Evolutionary conservation across 2,329 filamentous ascomycete genomes (phyloP).

Genomic region (Cladorrhinum sp.): DNA sequence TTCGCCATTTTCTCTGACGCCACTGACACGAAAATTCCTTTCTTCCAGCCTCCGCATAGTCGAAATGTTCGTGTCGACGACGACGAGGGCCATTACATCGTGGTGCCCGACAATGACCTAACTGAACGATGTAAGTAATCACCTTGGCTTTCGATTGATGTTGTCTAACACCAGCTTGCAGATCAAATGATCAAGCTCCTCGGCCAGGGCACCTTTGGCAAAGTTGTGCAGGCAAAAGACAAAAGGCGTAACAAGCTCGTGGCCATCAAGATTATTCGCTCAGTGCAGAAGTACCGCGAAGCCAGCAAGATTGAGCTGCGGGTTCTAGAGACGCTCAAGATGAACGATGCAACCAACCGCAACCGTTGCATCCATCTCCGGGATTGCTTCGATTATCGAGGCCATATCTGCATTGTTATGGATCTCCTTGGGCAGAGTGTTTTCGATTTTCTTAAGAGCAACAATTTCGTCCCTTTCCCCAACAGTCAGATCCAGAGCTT

Average conservation of each 20-base stretch:
- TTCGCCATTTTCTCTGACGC: background rate
- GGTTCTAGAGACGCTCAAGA: conserved; percentile 85
- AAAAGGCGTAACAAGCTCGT: conserved; percentile 72
- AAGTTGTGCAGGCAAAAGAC: conserved; percentile 92
- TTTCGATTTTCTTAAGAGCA: conserved; percentile 96
- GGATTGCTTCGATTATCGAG: conserved; percentile 95
- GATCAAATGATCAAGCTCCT: conserved; percentile 87
- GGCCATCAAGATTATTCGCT: conserved; percentile 96
- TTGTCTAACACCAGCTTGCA: conserved; percentile 37
- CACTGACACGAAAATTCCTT: conserved; percentile 12
- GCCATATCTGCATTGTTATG: conserved; percentile 88
- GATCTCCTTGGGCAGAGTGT: conserved; percentile 86
- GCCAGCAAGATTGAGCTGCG: conserved; percentile 91
- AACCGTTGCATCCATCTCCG: conserved; percentile 96
- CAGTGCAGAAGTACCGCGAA: conserved; percentile 96
- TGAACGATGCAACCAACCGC: conserved; percentile 86
- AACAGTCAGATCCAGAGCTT: conserved; percentile 98
- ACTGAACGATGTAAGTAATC: conserved; percentile 79
- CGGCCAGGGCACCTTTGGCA: conserved; percentile 96
- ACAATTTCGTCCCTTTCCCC: conserved; percentile 92
- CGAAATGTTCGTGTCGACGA: conserved; percentile 81
- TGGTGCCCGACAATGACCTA: conserved; percentile 79
- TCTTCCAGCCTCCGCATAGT: conserved; percentile 39
- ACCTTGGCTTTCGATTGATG: background rate
- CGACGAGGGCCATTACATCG: conserved; percentile 95